A percentile compares a stretch with the other conserved stretches of the same genome.
Evolutionary conservation across 495 filamentous ascomycete genomes (phyloP).

Genomic region (Extremus antarcticus): DNA sequence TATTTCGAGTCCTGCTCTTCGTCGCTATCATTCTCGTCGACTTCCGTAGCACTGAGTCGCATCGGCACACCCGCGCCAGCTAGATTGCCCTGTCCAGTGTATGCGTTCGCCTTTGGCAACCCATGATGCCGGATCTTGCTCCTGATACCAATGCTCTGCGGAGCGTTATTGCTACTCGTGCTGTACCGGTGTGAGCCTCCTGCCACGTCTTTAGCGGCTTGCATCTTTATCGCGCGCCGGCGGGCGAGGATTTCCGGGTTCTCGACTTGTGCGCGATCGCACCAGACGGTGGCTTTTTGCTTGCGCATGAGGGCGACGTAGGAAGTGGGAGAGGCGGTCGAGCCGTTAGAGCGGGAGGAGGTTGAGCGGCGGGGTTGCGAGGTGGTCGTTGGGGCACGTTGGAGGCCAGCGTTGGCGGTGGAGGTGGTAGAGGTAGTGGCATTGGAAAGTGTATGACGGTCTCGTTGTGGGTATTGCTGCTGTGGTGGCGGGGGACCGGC

Average conservation of each 20-base stretch:
- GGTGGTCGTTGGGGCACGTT: conserved; percentile 33
- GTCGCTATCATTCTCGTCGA: conserved; percentile 72
- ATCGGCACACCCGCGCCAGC: conserved; percentile 68
- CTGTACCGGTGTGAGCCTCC: conserved; percentile 32
- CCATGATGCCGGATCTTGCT: conserved; percentile 78
- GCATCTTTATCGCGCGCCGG: conserved; percentile 69
- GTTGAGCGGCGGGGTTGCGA: conserved; percentile 56
- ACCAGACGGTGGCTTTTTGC: conserved; percentile 98
- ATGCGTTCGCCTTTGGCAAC: conserved; percentile 57
- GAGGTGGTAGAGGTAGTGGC: conserved; percentile 35
- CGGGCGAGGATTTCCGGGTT: conserved; percentile 73
- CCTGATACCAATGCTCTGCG: conserved; percentile 31
- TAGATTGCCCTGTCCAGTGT: conserved; percentile 56
- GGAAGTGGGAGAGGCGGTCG: conserved; percentile 51
- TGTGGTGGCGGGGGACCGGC: not conserved
- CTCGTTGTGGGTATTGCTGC: conserved; percentile 14
- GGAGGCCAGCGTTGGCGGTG: conserved; percentile 20
- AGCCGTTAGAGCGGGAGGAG: conserved; percentile 58
- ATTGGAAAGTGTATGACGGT: conserved; percentile 34
- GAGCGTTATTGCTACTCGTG: conserved; percentile 20
- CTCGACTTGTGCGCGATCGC: conserved; percentile 85
- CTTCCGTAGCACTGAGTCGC: conserved; percentile 84
- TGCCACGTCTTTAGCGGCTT: conserved; percentile 71
- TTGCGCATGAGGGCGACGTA: conserved; percentile 92
- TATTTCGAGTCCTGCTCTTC: conserved; percentile 50